Evolutionary conservation across 805 yeast species (phyloP).

Genomic region (Wickerhamomyces canadensis): DNA sequence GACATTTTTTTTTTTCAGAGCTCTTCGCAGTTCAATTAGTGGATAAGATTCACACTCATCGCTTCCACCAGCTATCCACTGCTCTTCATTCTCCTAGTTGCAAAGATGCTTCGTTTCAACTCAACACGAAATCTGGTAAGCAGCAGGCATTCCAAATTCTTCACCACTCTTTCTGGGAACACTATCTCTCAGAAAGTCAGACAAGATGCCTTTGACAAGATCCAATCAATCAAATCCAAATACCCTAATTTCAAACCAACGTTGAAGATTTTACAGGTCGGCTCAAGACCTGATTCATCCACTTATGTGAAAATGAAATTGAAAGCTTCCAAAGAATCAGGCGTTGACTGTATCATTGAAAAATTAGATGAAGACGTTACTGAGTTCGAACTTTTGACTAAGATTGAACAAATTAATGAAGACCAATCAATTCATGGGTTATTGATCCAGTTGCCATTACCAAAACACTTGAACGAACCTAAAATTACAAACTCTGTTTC

Average conservation of each 20-base stretch:
- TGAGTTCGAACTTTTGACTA: slow-evolving; percentile 49
- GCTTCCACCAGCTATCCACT: neutral
- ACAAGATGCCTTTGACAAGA: slow-evolving; percentile 33
- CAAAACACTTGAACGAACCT: slow-evolving; percentile 63
- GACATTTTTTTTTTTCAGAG: no score
- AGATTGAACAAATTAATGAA: slow-evolving; percentile 51
- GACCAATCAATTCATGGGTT: slow-evolving; percentile 64
- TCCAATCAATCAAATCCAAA: slow-evolving; percentile 26
- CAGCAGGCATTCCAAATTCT: slow-evolving; percentile 21
- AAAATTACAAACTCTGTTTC: slow-evolving; percentile 61
- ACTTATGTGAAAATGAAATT: slow-evolving; percentile 78
- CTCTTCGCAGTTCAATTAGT: no score
- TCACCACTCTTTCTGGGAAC: slow-evolving; percentile 40
- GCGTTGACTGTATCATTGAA: slow-evolving; percentile 55
- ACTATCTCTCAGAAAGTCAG: slow-evolving; percentile 39
- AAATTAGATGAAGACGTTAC: slow-evolving; percentile 51
- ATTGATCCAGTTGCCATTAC: slow-evolving; percentile 73
- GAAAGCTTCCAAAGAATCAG: slow-evolving; percentile 70
- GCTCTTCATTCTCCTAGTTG: slow-evolving; percentile 3
- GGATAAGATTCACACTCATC: no score
- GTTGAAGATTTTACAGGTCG: slow-evolving; percentile 71
- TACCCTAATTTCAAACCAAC: slow-evolving; percentile 58
- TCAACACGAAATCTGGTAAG: slow-evolving; percentile 1
- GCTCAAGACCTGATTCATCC: slow-evolving; percentile 72
- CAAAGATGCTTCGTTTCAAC: slow-evolving; percentile 1